phyloP scores from a whole-genome alignment of 1,139 yeast species.

The Debaryomyces coudertii region DNA sequence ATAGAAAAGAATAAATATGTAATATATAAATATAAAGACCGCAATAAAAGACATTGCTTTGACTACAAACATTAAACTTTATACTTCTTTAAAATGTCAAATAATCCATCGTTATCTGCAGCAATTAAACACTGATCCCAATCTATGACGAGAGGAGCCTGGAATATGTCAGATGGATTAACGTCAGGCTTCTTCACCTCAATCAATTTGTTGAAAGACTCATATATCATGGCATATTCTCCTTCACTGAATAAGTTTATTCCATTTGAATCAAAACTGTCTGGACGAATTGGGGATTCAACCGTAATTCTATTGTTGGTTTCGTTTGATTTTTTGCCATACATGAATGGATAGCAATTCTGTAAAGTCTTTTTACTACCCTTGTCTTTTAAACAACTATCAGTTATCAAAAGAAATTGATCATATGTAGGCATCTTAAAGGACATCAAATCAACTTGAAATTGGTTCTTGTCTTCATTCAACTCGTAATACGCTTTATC shows the following conservation, averaged over 20 bases:
- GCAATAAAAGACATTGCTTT: neutral
- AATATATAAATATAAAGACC: conserved; percentile 2
- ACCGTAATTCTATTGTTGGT: conserved; percentile 29
- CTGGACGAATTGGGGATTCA: conserved; percentile 32
- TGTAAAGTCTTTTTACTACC: conserved; percentile 32
- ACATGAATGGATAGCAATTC: conserved; percentile 43
- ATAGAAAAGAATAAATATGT: neutral
- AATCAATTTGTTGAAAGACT: conserved; percentile 39
- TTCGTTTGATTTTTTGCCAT: conserved; percentile 24
- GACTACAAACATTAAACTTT: conserved; percentile 1
- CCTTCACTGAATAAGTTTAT: conserved; percentile 41
- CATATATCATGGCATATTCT: conserved; percentile 45
- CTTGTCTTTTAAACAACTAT: conserved; percentile 32
- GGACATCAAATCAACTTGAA: conserved; percentile 43
- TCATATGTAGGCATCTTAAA: conserved; percentile 50
- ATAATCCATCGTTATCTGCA: conserved; percentile 39
- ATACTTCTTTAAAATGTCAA: conserved; percentile 37
- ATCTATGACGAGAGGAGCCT: conserved; percentile 49
- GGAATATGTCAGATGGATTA: conserved; percentile 40
- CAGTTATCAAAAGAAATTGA: conserved; percentile 38
- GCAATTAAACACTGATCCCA: conserved; percentile 53
- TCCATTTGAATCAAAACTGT: conserved; percentile 17
- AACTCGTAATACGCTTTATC: conserved; percentile 35
- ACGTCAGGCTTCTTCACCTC: conserved; percentile 28
- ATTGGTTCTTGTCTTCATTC: conserved; percentile 31